Conservation (phyloP, 176 grass and related monocot species). For the Cymbopogon citratus region DNA sequence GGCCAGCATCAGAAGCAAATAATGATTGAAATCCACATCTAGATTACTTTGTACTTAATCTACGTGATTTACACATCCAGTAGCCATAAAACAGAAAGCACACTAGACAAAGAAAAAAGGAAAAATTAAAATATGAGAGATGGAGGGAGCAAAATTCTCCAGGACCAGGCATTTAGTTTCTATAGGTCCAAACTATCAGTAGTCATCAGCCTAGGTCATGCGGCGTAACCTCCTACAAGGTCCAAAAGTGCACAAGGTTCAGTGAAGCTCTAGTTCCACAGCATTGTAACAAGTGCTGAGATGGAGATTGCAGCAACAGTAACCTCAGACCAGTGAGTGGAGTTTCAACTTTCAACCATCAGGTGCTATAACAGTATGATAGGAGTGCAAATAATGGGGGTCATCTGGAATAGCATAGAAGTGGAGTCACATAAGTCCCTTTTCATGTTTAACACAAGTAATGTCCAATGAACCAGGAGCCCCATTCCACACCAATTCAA, state of each 20-base stretch:
- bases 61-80: not conserved
- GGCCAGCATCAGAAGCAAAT: slow-evolving; percentile 33
- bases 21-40: not conserved
- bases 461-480: not conserved
- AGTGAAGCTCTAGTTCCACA: not conserved
- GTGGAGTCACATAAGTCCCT: not conserved
- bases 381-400: not conserved
- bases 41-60: not conserved
- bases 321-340: not conserved
- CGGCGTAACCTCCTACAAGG: not conserved
- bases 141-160: not conserved
- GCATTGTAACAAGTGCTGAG: not conserved
- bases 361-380: not conserved
- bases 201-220: not conserved
- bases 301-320: not conserved
- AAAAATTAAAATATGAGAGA: not conserved
- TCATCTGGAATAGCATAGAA: not conserved
- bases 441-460: not conserved
- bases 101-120: not conserved
- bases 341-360: not conserved
- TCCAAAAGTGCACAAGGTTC: not conserved
- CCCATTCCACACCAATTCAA: not conserved
- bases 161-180: not conserved
- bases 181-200: not conserved
- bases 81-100: not conserved